Conservation (phyloP, 192 early-diverging fungal genomes). For the Endogone sp. region DNA sequence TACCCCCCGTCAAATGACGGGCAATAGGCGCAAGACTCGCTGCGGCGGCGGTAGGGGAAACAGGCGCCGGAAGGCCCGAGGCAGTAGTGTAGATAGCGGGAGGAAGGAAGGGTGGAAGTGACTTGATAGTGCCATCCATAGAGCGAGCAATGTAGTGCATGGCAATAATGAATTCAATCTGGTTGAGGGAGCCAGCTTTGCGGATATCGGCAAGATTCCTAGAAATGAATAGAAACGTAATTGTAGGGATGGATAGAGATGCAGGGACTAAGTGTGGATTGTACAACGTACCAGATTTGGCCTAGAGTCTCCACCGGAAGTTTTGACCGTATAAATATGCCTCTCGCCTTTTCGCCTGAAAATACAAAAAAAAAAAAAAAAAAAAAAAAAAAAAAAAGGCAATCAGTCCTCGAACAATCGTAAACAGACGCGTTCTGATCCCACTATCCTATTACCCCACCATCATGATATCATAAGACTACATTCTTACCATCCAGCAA, state of each 20-base stretch:
- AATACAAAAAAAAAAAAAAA: constrained; percentile 15
- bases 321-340: constrained; percentile 77
- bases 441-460: no score
- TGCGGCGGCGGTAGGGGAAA: constrained; percentile 3
- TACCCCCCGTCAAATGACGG: neutral
- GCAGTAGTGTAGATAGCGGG: constrained; percentile 49
- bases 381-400: neutral
- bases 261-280: neutral
- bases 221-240: neutral
- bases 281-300: constrained; percentile 69
- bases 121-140: constrained; percentile 65
- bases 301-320: constrained; percentile 71
- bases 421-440: no score
- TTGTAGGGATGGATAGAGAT: neutral
- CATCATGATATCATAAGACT: no score
- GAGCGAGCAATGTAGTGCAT: constrained; percentile 85
- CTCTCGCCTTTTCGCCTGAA: constrained; percentile 66
- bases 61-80: constrained; percentile 18
- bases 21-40: neutral
- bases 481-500: constrained; percentile 14
- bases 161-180: constrained; percentile 84
- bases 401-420: no score
- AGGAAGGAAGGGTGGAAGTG: constrained; percentile 70
- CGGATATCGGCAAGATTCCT: constrained; percentile 78
- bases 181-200: constrained; percentile 62